Evolutionary conservation across 768 basidiomycete species (phyloP).

Genomic region (Astraeus odoratus): DNA sequence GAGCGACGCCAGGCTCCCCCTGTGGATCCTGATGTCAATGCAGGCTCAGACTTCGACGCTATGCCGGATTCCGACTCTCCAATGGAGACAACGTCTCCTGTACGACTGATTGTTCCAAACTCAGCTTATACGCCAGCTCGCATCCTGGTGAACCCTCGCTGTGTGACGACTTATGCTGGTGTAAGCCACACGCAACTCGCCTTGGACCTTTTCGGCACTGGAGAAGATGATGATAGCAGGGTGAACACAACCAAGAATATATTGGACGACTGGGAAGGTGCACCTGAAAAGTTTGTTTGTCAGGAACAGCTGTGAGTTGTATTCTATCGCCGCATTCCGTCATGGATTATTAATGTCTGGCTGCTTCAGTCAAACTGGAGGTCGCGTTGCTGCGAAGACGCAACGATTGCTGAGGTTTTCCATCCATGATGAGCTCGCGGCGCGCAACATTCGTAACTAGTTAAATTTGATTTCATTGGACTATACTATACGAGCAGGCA

Average conservation of each 20-base stretch:
- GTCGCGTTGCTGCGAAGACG: constrained; percentile 84
- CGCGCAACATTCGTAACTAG: not conserved
- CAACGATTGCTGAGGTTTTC: constrained; percentile 81
- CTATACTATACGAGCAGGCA: not conserved
- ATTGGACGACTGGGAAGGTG: constrained; percentile 91
- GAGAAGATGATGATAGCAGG: constrained; percentile 48
- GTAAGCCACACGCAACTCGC: constrained; percentile 95
- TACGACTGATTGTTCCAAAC: constrained; percentile 69
- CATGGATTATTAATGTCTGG: not conserved
- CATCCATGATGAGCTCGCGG: constrained; percentile 61
- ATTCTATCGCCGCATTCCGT: not conserved
- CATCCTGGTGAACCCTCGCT: constrained; percentile 92
- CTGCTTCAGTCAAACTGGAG: constrained; percentile 65
- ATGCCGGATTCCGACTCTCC: constrained; percentile 59
- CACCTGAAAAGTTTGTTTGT: constrained; percentile 96
- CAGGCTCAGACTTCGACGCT: constrained; percentile 82
- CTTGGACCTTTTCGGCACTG: constrained; percentile 82
- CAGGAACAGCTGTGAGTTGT: constrained; percentile 77
- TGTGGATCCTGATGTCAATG: constrained; percentile 69
- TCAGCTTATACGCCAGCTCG: constrained; percentile 82
- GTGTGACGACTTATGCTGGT: constrained; percentile 96
- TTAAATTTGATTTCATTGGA: constrained; percentile 4
- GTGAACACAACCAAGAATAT: constrained; percentile 60
- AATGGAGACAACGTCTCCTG: constrained; percentile 21
- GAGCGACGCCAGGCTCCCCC: constrained; percentile 26